Evolutionary conservation across 345 rosid genomes (phyloP).

Genomic region (Excoecaria cochinchinensis): DNA sequence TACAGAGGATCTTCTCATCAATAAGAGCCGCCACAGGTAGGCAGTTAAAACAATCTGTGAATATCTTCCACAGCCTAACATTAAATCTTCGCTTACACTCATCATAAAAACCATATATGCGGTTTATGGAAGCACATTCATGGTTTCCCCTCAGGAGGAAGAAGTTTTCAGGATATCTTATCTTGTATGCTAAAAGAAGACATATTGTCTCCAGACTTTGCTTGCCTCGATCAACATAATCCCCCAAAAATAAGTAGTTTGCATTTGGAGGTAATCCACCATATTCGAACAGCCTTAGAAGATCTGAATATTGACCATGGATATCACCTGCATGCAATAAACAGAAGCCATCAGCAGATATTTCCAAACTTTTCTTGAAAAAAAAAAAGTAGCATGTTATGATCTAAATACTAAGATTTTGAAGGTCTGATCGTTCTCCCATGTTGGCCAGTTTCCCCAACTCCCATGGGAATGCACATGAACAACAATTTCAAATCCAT

Average conservation of each 20-base stretch:
- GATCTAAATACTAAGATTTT: not conserved
- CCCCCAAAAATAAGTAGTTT: conserved; percentile 79
- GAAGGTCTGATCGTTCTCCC: not conserved
- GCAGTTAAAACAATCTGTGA: conserved; percentile 85
- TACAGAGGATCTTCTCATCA: conserved; percentile 85
- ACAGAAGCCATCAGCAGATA: conserved; percentile 15
- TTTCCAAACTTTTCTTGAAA: not conserved
- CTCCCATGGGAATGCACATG: not conserved
- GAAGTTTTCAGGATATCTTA: conserved; percentile 74
- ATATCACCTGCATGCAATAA: conserved; percentile 63
- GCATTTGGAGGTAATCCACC: conserved; percentile 80
- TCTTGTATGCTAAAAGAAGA: conserved; percentile 81
- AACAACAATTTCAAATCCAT: conserved; percentile 4
- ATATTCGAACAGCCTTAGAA: conserved; percentile 77
- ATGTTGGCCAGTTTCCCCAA: not conserved
- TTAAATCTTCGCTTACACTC: conserved; percentile 83
- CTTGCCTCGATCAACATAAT: conserved; percentile 86
- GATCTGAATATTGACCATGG: conserved; percentile 86
- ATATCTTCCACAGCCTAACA: conserved; percentile 70
- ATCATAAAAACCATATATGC: conserved; percentile 82
- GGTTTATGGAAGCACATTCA: conserved; percentile 82
- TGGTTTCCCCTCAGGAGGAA: conserved; percentile 90
- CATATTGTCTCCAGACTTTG: conserved; percentile 92
- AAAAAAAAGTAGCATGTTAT: not conserved
- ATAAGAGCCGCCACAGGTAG: conserved; percentile 82